Conservation (phyloP, 2,329 filamentous ascomycete genomes). For the Monosporascus cannonballus region DNA sequence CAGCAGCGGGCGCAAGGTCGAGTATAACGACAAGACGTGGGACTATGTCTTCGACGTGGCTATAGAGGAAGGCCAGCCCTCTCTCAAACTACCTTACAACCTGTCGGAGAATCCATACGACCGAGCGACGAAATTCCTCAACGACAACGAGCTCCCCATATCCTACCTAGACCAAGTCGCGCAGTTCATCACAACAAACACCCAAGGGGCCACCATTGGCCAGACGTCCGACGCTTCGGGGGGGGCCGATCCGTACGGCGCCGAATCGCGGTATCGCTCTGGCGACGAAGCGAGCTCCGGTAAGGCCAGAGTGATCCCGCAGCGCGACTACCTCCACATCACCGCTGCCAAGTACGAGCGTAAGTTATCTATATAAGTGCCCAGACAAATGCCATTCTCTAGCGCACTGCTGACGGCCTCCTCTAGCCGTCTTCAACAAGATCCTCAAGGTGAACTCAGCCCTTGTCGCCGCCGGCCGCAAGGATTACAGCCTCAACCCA, state of each 20-base stretch:
- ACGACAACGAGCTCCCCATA: conserved; percentile 81
- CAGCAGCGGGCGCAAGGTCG: conserved; percentile 71
- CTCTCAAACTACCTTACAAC: conserved; percentile 91
- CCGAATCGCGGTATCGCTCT: conserved; percentile 72
- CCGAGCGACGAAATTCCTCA: conserved; percentile 82
- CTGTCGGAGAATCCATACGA: conserved; percentile 89
- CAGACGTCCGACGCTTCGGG: conserved; percentile 43
- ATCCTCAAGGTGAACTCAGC: conserved; percentile 68
- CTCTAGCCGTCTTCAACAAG: conserved; percentile 64
- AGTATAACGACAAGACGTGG: conserved; percentile 80
- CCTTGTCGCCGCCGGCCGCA: conserved; percentile 64
- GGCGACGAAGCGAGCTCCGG: conserved; percentile 49
- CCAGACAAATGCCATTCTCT: not conserved
- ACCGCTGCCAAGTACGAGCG: conserved; percentile 63
- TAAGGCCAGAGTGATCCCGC: conserved; percentile 61
- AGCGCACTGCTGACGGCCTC: conserved; percentile 3
- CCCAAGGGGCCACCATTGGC: conserved; percentile 78
- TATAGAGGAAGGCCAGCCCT: conserved; percentile 88
- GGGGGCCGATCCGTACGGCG: conserved; percentile 68
- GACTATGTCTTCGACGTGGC: conserved; percentile 97
- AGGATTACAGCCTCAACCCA: conserved; percentile 68
- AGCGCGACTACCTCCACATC: conserved; percentile 73
- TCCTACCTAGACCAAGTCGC: conserved; percentile 87
- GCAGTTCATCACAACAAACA: conserved; percentile 87
- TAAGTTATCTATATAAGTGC: conserved; percentile 20